These are phyloP conservation scores for Ceratocystis ficicola DNA, from an alignment of 2,329 filamentous ascomycete species.

Conservation along the genomic window DNA sequence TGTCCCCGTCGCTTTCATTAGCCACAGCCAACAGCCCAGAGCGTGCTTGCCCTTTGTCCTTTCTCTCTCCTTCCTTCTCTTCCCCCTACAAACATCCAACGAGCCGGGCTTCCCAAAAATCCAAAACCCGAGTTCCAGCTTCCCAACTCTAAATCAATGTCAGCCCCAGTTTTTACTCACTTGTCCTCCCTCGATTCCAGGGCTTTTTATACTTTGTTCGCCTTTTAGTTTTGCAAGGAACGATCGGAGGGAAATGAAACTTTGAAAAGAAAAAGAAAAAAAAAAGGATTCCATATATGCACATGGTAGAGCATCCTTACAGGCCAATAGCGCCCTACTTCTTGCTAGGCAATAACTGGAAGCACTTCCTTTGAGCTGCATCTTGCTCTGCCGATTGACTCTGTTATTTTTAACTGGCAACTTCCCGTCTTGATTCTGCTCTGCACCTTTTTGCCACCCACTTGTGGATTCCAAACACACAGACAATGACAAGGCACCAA, in stretches of 20 bases:
- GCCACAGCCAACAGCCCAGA: too few relatives aligned
- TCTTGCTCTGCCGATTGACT: background rate
- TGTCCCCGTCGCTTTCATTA: too few relatives aligned
- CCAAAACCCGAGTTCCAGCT: conserved; percentile 1
- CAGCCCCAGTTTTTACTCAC: background rate
- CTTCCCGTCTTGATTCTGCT: background rate
- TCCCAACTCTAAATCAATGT: conserved; percentile 11
- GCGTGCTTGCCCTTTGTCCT: background rate
- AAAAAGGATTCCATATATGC: too few relatives aligned
- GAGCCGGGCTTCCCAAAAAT: background rate
- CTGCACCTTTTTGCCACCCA: background rate
- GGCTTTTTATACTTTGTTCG: background rate
- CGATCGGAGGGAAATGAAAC: too few relatives aligned
- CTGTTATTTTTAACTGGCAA: background rate
- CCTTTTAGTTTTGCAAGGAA: background rate
- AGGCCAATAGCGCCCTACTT: too few relatives aligned
- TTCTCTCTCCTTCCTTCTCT: background rate
- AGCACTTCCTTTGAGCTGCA: too few relatives aligned
- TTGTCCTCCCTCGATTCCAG: background rate
- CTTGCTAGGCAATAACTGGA: too few relatives aligned
- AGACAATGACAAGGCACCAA: conserved; percentile 11
- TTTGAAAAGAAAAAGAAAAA: too few relatives aligned
- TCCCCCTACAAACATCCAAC: background rate
- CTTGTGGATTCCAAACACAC: background rate
- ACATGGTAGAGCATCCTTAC: too few relatives aligned